phyloP scores from a whole-genome alignment of 2,329 filamentous ascomycete genomes.

The Septoria petroselini region DNA sequence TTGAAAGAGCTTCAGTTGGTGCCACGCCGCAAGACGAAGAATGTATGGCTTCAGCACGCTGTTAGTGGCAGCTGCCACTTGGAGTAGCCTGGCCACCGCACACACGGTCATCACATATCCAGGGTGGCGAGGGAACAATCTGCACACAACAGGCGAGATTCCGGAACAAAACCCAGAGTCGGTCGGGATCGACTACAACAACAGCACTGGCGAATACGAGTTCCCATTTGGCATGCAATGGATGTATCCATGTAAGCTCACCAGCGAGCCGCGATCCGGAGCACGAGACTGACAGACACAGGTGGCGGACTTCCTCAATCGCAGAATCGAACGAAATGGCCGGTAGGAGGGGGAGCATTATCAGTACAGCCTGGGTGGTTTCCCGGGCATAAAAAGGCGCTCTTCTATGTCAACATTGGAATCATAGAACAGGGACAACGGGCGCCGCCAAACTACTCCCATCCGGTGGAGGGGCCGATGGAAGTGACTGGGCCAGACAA shows the following conservation, averaged over 20 bases:
- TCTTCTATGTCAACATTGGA: slow-evolving; percentile 89
- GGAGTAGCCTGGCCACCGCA: slow-evolving; percentile 40
- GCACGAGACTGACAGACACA: slow-evolving; percentile 40
- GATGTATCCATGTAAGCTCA: slow-evolving; percentile 81
- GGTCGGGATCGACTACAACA: slow-evolving; percentile 45
- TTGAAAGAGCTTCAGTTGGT: neutral
- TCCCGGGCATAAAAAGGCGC: slow-evolving; percentile 75
- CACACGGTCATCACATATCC: slow-evolving; percentile 85
- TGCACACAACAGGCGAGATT: slow-evolving; percentile 66
- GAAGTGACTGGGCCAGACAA: slow-evolving; percentile 79
- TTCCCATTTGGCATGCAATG: slow-evolving; percentile 87
- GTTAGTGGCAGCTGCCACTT: slow-evolving; percentile 6
- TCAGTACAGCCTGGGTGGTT: slow-evolving; percentile 96
- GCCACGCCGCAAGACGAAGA: neutral
- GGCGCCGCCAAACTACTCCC: slow-evolving; percentile 81
- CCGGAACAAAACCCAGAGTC: slow-evolving; percentile 40
- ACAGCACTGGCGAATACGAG: slow-evolving; percentile 15
- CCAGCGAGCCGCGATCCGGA: too few relatives aligned
- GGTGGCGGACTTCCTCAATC: slow-evolving; percentile 79
- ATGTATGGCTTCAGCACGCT: slow-evolving; percentile 3
- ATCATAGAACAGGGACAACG: slow-evolving; percentile 49
- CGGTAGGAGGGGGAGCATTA: slow-evolving; percentile 79
- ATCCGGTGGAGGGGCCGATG: slow-evolving; percentile 75
- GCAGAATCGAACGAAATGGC: slow-evolving; percentile 88
- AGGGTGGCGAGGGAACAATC: slow-evolving; percentile 81